Evolutionary conservation across 2,329 filamentous ascomycete genomes (phyloP), one percentile per base, ranked within the genome.

Genomic region (Fusarium buxicola): DNA sequence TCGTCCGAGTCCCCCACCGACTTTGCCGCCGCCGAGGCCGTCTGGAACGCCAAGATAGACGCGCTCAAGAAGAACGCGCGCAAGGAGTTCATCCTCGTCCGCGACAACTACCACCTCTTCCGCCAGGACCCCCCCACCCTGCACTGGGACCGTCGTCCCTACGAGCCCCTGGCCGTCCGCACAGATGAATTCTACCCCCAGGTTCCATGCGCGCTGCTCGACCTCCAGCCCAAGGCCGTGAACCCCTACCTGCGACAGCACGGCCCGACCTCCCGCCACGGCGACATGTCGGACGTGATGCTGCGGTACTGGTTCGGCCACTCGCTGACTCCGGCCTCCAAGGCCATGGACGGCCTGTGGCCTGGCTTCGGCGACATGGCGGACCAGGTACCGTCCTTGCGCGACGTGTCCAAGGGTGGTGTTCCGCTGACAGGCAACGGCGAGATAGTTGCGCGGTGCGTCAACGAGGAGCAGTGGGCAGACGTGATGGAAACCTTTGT

Each of bases 151-250:
- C 82, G 84, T 2, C 87, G 93, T 13, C 77, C 80, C 2, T 87
- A 86, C 69, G 92, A 96, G 69, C 90, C 92, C 0, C 79, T 97
- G 13, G 74, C 79, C 21, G 83, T 86, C 3, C 58, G 79, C 5
- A 47, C 75, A 0, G 70, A 82, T 1, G 93, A 96, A 64, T 89
- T 92, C 69, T 92, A 82, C 73, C 92, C 92, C 2, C 79, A 82
- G 21, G 75, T 81, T 8, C 77, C 81, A 7, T 79, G 86, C 52
- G 76, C 80, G 10, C 83, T 94, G 4, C 73, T 93, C 13, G 90
- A 93, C 72, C 79, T 92, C 56, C 84, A 88, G 63, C 90, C 91
- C 4, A 82, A 83, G 64, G 72, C 79, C 3, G 76, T 82, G 58
- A 79, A 82, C 65, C 80, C 78, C 2, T 66, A 85, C 2, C 69